Base-by-base conservation (phyloP, 441 rosid genomes). In the Biscutella laevigata region DNA sequence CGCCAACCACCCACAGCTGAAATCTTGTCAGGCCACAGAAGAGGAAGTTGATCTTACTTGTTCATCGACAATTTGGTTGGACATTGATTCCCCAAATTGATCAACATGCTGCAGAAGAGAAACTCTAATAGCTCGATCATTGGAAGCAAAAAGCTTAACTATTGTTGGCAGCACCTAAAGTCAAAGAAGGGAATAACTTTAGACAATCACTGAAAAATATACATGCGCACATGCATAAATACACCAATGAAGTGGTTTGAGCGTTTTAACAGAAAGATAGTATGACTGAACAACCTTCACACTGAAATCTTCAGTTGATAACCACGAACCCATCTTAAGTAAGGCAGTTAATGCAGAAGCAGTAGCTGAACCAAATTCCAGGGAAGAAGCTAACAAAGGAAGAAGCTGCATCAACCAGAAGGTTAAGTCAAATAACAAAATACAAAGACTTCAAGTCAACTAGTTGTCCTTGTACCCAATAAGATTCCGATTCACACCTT, bases 351-450 rank as follows among this genome's bases (percentile, higher is more conserved):
- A 73, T 57, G 97, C 96, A 66, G 88, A 87, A 62, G 99, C 96
- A 60, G 84, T 84, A 69, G 97, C 99, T 47, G 97, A 94, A 67
- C 99, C 97, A 83, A 78, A 89, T 74, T 94, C 97, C 70, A 94
- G 94, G 61, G 96, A 75, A 76, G 97, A 94, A 49, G 99, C 95
- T 79, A 94, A 76, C 59, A 94, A 66, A 68, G 99, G 97, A 84
- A 94, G 95, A 64, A 94, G 67, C 99, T 94, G 87, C 63, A 73
- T 40, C 69, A 76, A 68, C 55, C 71, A 74, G 48, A 72, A 43
- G 26, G 64, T 32, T 26, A 66, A 49, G 70, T 72, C 73, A 77
- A 44, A 59, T 57, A 39, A 21, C 49, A 55, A 69, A 39, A 62
- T 21, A 15, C 5, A 35, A 53, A 56, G 45, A 12, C 36, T 59